These are phyloP conservation scores for Quercus berberidifolia DNA, from an alignment of 306 rosid genomes.

Conservation along the genomic window DNA sequence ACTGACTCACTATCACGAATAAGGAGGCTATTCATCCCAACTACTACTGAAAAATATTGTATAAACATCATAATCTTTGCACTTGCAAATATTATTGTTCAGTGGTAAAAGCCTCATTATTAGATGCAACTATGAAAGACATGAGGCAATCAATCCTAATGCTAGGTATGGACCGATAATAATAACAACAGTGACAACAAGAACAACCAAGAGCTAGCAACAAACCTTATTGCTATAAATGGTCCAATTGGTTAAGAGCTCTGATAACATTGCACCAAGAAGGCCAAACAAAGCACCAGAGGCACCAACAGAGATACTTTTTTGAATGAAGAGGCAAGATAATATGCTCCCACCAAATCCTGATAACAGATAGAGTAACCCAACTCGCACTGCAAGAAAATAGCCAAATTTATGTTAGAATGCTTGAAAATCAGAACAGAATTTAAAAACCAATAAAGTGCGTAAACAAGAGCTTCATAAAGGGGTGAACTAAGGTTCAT, in stretches of 20 bases:
- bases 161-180: neutral
- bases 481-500: neutral
- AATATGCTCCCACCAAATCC: conserved; percentile 79
- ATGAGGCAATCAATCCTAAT: neutral
- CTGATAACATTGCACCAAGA: conserved; percentile 97
- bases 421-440: neutral
- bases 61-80: neutral
- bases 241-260: conserved; percentile 87
- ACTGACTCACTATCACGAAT: neutral
- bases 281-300: conserved; percentile 93
- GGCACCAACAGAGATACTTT: conserved; percentile 84
- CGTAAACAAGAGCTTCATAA: neutral
- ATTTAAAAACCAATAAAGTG: neutral
- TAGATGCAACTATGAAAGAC: neutral
- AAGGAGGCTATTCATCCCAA: neutral
- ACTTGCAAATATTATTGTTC: neutral
- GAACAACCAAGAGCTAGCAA: neutral
- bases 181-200: neutral
- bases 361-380: conserved; percentile 57
- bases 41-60: neutral
- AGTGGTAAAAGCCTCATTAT: neutral
- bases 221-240: conserved; percentile 73
- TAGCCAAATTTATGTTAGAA: neutral
- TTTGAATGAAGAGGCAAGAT: conserved; percentile 58
- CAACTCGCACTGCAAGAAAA: conserved; percentile 64